Base-by-base conservation (phyloP, 352 stramenopile species). In the Pythium brassicae region DNA sequence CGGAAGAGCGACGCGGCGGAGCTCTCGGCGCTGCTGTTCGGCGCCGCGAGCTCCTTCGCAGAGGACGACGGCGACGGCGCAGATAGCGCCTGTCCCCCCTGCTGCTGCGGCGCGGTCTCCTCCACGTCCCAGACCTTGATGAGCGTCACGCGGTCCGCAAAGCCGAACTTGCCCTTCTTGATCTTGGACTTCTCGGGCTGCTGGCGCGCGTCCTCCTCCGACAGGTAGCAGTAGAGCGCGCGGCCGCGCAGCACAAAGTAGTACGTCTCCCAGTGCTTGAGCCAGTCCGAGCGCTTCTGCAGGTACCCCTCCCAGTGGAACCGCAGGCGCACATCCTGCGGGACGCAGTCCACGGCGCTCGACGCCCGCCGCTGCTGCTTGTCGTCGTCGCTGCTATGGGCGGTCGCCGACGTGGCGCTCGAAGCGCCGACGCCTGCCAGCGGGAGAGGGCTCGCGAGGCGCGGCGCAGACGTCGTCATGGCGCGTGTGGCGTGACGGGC, bases 211-310 rank as follows among this genome's bases (percentile, higher is more conserved):
- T 94, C 82, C 42, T 94, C 82, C 58, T 94, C 76, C 26, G 76
- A 87, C 19, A 94, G 54, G 54, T 94, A 94, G 65, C 84, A 94
- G 55, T 90, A 94, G 34, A 94, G 68, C 27, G 70, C 68, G 3
- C 78, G 69, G 0, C 83, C 81, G 4, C 75, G 74, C 17, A 94
- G 61, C 9, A 93, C 83, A 45, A 94, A 91, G 64, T 90, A 94
- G 73, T 92, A 94, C 40, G 81, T 94, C 59, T 94, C 85, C 85
- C 83, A 93, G 66, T 94, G 83, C 69, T 93, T 94, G 55, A 94
- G 80, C 85, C 85, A 94, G 69, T 94, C 85, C 49, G 78, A 91
- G 61, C 83, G 79, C 66, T 94, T 94, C 74, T 93, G 83, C 17
- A 94, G 70, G 54, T 94, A 94, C 35, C 85, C 85, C 52, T 89